Evolutionary conservation across 371 early-diverging fungal species (phyloP), one percentile per base, ranked within the genome.

Genomic region (Conidiobolus incongruus): DNA sequence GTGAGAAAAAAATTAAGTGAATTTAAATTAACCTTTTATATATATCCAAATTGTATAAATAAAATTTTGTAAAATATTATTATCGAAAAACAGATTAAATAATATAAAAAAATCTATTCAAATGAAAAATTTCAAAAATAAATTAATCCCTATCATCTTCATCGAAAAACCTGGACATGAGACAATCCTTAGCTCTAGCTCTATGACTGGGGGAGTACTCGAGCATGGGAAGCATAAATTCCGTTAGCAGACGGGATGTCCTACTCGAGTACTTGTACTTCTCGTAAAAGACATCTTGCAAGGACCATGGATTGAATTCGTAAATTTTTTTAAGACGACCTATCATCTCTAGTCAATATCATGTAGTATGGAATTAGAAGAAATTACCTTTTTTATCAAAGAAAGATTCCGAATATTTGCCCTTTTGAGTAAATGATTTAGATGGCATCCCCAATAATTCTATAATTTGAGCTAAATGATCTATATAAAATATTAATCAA

Each of bases 391-490:
- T 66, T 15, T 71, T 65, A 51, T 72, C 81, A 48, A 92, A 92
- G 43, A 78, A 67, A 44, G 85, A 84, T 20, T 53, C 48, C 12
- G 77, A 73, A 51, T 75, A 75, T 50, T 70, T 73, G 6, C 91
- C 92, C 1, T 65, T 62, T 20, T 78, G 58, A 1, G 81, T 73
- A 46, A 87, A 58, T 8, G 60, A 56, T 48, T 68, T 75, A 1
- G 83, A 80, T 53, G 91, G 75, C 6, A 63, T 65, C 7, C 91
- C 94, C 36, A 95, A 57, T 7, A 91, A 66, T 58, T 95, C 96
- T 17, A 84, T 74, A 28, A 95, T 92, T 56, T 91, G 96, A 0
- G 95, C 96, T 37, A 94, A 56, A 53, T 95, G 96, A 59, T 95
- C 95, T 79, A 55, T 20, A 40, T n/a, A 47, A 6, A 10, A 47